A percentile compares a stretch with the other conserved stretches of the same genome.
Conservation (phyloP, 2,329 filamentous ascomycete species). For the Fusarium citri region DNA sequence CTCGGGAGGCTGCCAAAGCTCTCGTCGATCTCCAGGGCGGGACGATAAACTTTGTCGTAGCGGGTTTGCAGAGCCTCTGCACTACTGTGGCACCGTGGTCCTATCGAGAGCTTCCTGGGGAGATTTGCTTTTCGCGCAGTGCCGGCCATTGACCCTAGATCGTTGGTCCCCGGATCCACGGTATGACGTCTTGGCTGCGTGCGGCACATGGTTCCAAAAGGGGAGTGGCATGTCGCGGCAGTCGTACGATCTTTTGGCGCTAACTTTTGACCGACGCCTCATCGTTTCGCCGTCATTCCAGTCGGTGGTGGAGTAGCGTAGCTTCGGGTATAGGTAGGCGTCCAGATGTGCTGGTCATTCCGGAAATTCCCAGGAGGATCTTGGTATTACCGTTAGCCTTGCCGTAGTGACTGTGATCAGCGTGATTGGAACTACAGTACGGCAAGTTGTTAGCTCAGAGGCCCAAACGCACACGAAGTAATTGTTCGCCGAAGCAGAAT, state of each 20-base stretch:
- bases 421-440: neutral
- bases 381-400: constrained; percentile 26
- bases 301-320: constrained; percentile 24
- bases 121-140: constrained; percentile 47
- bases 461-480: neutral
- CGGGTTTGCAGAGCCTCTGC: constrained; percentile 33
- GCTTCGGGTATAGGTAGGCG: constrained; percentile 27
- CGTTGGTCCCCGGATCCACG: constrained; percentile 42
- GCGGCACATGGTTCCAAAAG: constrained; percentile 44
- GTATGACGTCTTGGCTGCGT: constrained; percentile 47
- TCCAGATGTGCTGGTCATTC: constrained; percentile 8
- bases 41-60: constrained; percentile 42
- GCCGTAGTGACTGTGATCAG: neutral
- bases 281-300: constrained; percentile 42
- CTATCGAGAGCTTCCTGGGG: constrained; percentile 32
- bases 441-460: neutral
- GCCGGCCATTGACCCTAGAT: constrained; percentile 42
- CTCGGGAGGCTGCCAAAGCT: constrained; percentile 34
- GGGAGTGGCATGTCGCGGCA: constrained; percentile 45
- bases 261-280: constrained; percentile 39
- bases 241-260: constrained; percentile 47
- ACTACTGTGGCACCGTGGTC: constrained; percentile 12
- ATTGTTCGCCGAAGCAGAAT: constrained; percentile 17
- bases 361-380: constrained; percentile 12
- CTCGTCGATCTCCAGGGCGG: constrained; percentile 41